A percentile compares a stretch with the other conserved stretches of the same genome.
These are phyloP conservation scores for Monosporascus sp. DNA, from an alignment of 2,329 filamentous ascomycete species.

Conservation along the genomic window DNA sequence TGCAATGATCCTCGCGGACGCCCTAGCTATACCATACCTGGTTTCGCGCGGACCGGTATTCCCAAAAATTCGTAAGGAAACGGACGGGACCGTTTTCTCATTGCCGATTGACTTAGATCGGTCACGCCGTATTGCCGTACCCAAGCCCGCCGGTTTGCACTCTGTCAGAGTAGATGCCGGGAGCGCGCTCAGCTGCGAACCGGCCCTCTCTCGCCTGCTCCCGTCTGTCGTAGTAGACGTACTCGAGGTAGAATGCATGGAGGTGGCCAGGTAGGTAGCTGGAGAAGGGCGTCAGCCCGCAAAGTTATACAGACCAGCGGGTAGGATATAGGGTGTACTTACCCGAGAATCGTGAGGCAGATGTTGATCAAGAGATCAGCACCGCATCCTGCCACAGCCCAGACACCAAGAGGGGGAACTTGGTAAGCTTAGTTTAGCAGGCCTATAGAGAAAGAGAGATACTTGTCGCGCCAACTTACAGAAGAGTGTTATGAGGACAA, in stretches of 20 bases:
- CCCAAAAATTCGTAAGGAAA: no score
- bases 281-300: constrained; percentile 3
- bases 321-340: constrained; percentile 16
- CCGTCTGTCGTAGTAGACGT: constrained; percentile 73
- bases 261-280: constrained; percentile 75
- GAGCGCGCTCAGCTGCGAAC: constrained; percentile 49
- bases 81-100: not conserved
- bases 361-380: constrained; percentile 63
- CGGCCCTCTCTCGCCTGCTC: constrained; percentile 57
- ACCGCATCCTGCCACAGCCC: constrained; percentile 60
- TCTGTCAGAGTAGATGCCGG: constrained; percentile 66
- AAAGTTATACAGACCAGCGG: not conserved
- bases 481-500: constrained; percentile 48
- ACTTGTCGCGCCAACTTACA: constrained; percentile 32
- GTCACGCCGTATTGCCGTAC: constrained; percentile 47
- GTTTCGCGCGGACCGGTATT: constrained; percentile 2
- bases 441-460: not conserved
- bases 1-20: no score
- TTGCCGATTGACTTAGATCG: constrained; percentile 8
- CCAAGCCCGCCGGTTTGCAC: constrained; percentile 69
- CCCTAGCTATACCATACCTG: not conserved
- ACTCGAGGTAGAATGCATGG: constrained; percentile 77
- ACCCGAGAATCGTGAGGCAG: constrained; percentile 60
- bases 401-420: constrained; percentile 65
- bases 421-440: constrained; percentile 3